Percentiles rank a stretch among this genome's conserved stretches.
Evolutionary conservation across 2,329 filamentous ascomycete species (phyloP).

Genomic region (Neopestalotiopsis rosae): DNA sequence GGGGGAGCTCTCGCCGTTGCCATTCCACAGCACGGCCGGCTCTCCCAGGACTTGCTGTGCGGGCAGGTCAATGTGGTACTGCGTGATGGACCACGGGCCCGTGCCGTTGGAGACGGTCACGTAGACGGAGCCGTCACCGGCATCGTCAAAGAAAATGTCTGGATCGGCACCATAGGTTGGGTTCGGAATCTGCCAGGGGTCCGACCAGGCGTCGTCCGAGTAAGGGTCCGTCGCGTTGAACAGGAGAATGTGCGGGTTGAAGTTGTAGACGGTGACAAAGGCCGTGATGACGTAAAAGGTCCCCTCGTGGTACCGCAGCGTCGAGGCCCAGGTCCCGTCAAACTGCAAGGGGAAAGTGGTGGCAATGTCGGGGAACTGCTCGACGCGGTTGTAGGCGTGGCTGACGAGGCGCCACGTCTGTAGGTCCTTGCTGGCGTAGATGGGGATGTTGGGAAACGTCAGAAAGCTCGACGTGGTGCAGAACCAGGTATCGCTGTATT

Average conservation of each 20-base stretch:
- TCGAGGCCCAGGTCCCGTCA: constrained; percentile 40
- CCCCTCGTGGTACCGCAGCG: constrained; percentile 36
- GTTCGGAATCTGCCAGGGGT: constrained; percentile 42
- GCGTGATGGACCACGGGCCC: not conserved
- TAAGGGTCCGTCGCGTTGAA: constrained; percentile 47
- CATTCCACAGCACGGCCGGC: constrained; percentile 48
- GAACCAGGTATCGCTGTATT: constrained; percentile 52
- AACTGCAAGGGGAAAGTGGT: constrained; percentile 34
- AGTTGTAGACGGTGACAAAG: constrained; percentile 29
- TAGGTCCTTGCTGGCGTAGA: constrained; percentile 58
- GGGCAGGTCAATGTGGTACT: constrained; percentile 34
- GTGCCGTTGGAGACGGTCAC: constrained; percentile 32
- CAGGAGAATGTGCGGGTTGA: constrained; percentile 31
- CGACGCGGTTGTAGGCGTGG: constrained; percentile 42
- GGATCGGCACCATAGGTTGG: constrained; percentile 41
- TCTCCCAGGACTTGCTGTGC: constrained; percentile 39
- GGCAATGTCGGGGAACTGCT: constrained; percentile 45
- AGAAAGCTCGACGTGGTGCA: constrained; percentile 58
- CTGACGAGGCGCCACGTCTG: constrained; percentile 52
- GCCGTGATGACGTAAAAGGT: constrained; percentile 38
- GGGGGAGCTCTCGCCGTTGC: constrained; percentile 46
- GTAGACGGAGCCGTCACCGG: constrained; percentile 39
- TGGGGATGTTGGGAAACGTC: constrained; percentile 56
- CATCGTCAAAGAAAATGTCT: constrained; percentile 47
- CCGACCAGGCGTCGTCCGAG: constrained; percentile 44